Evolutionary conservation across 495 filamentous ascomycete genomes (phyloP).

Genomic region (Hypoxylon trugodes): DNA sequence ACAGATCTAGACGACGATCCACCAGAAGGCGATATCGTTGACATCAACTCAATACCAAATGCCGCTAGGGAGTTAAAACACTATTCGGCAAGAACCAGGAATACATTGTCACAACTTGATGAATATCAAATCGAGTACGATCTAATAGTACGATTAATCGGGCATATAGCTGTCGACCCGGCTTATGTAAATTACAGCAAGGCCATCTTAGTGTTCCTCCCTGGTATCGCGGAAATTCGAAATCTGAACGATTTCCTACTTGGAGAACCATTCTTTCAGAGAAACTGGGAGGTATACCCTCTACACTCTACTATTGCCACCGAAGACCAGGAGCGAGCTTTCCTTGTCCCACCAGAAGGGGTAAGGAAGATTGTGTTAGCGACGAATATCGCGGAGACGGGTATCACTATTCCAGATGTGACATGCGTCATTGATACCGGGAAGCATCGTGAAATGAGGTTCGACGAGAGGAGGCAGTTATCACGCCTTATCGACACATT

Average conservation of each 20-base stretch:
- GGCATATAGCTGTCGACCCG: conserved; percentile 72
- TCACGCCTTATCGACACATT: conserved; percentile 91
- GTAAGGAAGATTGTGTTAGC: conserved; percentile 90
- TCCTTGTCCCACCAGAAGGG: conserved; percentile 81
- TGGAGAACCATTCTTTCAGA: conserved; percentile 72
- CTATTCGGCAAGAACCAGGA: conserved; percentile 78
- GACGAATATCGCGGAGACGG: conserved; percentile 97
- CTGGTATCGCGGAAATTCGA: conserved; percentile 92
- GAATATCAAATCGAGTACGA: conserved; percentile 89
- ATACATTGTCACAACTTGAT: conserved; percentile 76
- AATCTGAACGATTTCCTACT: conserved; percentile 82
- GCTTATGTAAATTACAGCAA: conserved; percentile 77
- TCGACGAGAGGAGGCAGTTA: conserved; percentile 90
- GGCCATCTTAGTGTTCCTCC: conserved; percentile 92
- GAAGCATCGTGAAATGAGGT: conserved; percentile 95
- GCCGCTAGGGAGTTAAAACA: conserved; percentile 63
- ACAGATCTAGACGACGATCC: conserved; percentile 65
- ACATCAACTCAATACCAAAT: conserved; percentile 57
- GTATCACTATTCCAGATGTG: conserved; percentile 96
- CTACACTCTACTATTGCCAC: conserved; percentile 95
- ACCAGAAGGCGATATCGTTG: conserved; percentile 56
- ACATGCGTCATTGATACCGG: conserved; percentile 95
- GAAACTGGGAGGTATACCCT: conserved; percentile 79
- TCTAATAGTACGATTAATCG: conserved; percentile 77
- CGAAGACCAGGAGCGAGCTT: conserved; percentile 93